These are phyloP conservation scores for Colletotrichum sp. DNA, from an alignment of 2,329 filamentous ascomycete genomes.

Conservation along the genomic window DNA sequence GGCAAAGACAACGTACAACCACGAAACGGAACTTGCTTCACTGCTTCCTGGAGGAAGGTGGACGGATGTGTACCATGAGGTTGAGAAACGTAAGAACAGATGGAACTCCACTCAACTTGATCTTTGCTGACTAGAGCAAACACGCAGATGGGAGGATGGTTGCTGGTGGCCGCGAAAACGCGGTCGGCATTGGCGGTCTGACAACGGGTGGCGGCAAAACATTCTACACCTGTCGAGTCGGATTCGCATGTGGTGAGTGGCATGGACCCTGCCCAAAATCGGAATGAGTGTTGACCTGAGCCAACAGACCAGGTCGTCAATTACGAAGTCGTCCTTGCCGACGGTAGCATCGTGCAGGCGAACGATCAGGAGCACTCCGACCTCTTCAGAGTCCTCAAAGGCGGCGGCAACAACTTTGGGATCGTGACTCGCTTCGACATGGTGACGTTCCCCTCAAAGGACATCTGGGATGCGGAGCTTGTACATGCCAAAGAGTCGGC, in stretches of 20 bases:
- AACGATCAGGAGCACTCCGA: slow-evolving; percentile 36
- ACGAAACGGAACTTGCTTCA: not conserved
- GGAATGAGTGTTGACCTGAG: not conserved
- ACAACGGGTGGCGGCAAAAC: slow-evolving; percentile 29
- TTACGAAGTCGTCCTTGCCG: slow-evolving; percentile 36
- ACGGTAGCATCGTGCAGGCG: slow-evolving; percentile 44
- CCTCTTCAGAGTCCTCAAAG: slow-evolving; percentile 49
- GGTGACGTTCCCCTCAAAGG: not conserved
- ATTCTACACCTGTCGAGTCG: slow-evolving; percentile 25
- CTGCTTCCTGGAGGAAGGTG: not conserved
- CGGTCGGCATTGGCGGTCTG: slow-evolving; percentile 33
- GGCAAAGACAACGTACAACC: not conserved
- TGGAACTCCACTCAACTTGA: not conserved
- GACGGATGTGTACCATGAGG: not conserved
- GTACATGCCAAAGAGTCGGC: not conserved
- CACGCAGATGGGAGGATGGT: not conserved
- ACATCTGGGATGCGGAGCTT: not conserved
- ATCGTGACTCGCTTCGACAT: slow-evolving; percentile 34
- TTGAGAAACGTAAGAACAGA: not conserved
- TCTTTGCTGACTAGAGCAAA: not conserved
- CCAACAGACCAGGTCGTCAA: not conserved
- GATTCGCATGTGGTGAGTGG: slow-evolving; percentile 19
- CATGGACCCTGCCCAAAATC: not conserved
- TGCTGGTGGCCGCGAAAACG: not conserved
- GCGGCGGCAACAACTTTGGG: slow-evolving; percentile 53